Evolutionary conservation across 2,329 filamentous ascomycete species (phyloP).

Genomic region (Lasiodiplodia sp.): DNA sequence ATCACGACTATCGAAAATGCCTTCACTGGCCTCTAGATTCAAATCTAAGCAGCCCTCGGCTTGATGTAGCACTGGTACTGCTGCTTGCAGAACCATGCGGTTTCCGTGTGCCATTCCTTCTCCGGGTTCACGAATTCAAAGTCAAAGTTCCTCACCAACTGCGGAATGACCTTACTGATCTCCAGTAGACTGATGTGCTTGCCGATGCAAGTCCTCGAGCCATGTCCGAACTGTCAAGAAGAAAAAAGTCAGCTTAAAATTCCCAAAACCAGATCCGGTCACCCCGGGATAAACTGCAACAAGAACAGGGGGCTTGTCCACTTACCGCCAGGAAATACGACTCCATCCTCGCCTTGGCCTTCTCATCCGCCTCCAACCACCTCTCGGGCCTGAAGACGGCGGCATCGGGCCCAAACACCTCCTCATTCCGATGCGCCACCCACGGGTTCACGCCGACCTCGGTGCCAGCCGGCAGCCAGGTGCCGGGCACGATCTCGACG

Average conservation of each 20-base stretch:
- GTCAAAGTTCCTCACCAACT: slow-evolving; percentile 32
- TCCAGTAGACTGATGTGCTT: slow-evolving; percentile 32
- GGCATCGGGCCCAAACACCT: slow-evolving; percentile 23
- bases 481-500: slow-evolving; percentile 37
- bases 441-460: slow-evolving; percentile 45
- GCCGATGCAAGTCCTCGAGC: slow-evolving; percentile 33
- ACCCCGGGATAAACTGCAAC: no score
- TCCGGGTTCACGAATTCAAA: slow-evolving; percentile 24
- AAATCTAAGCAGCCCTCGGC: background rate
- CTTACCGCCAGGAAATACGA: slow-evolving; percentile 3
- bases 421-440: slow-evolving; percentile 34
- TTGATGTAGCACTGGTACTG: slow-evolving; percentile 8
- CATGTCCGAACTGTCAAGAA: slow-evolving; percentile 30
- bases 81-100: slow-evolving; percentile 28
- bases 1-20: no score
- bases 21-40: background rate
- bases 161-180: slow-evolving; percentile 32
- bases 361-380: slow-evolving; percentile 29
- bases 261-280: no score
- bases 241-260: slow-evolving; percentile 9
- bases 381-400: slow-evolving; percentile 30
- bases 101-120: slow-evolving; percentile 13
- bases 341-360: slow-evolving; percentile 8
- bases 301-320: background rate
- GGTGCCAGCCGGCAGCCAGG: slow-evolving; percentile 35